A percentile compares a stretch with the other conserved stretches of the same genome.
Conservation (phyloP, 345 rosid genomes). For the Litchi chinensis region DNA sequence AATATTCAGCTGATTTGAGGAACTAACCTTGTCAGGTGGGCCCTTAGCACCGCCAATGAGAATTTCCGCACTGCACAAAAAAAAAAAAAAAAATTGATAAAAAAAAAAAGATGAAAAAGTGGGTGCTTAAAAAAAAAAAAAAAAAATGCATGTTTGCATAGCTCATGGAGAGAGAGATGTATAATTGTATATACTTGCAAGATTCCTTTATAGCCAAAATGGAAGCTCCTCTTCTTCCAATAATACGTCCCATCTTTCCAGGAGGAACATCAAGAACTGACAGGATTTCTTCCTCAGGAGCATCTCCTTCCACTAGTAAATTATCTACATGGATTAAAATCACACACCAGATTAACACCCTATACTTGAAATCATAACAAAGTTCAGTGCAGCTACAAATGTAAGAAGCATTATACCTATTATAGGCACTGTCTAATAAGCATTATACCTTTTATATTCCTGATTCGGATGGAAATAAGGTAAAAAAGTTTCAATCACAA, state of each 20-base stretch:
- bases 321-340: conserved; percentile 44
- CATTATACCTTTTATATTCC: neutral
- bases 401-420: neutral
- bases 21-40: conserved; percentile 90
- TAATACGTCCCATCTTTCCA: conserved; percentile 90
- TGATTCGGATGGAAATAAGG: neutral
- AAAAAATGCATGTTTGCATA: too few relatives aligned
- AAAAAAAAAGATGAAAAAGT: conserved; percentile 14
- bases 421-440: neutral
- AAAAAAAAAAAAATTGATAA: neutral
- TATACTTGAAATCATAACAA: neutral
- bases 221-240: conserved; percentile 84
- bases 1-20: neutral
- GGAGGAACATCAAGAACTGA: conserved; percentile 84
- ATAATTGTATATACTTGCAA: conserved; percentile 82
- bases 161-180: conserved; percentile 19
- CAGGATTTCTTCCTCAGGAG: conserved; percentile 74
- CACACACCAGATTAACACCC: conserved; percentile 12
- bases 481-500: neutral
- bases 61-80: conserved; percentile 76
- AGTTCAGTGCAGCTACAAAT: neutral
- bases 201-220: conserved; percentile 79
- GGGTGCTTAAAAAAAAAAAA: neutral
- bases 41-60: conserved; percentile 79
- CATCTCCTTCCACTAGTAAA: conserved; percentile 41